Conservation (phyloP, 75 land plant species). For the Ceratopteris richardii region DNA sequence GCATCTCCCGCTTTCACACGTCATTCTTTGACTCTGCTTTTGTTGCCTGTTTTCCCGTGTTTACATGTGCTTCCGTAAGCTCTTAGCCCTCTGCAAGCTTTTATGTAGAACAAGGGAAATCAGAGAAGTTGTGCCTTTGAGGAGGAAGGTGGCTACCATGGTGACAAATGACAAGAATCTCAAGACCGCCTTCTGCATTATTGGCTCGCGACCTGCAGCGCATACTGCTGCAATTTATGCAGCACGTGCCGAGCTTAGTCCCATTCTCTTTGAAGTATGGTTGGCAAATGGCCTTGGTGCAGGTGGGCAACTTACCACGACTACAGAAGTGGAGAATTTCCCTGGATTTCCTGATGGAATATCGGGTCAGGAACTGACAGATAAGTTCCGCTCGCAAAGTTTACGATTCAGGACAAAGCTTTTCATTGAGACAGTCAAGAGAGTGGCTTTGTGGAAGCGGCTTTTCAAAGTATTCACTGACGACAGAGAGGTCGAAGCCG, state of each 20-base stretch:
- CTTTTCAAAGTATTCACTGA: constrained; percentile 63
- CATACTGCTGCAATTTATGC: constrained; percentile 97
- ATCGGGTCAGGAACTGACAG: constrained; percentile 61
- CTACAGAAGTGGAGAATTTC: too few relatives aligned
- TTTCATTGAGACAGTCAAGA: constrained; percentile 62
- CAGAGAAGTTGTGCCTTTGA: too few relatives aligned
- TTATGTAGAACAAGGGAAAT: too few relatives aligned
- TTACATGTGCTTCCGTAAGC: too few relatives aligned
- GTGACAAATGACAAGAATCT: too few relatives aligned
- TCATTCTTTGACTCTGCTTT: too few relatives aligned
- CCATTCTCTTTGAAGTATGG: constrained; percentile 87
- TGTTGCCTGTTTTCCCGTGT: too few relatives aligned
- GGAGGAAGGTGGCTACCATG: too few relatives aligned
- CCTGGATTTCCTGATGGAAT: constrained; percentile 93
- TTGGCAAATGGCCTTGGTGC: constrained; percentile 92
- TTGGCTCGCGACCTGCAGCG: constrained; percentile 93
- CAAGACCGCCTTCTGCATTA: too few relatives aligned
- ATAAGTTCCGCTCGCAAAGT: constrained; percentile 65
- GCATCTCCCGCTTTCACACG: too few relatives aligned
- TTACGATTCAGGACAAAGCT: constrained; percentile 65
- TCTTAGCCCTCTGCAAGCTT: too few relatives aligned
- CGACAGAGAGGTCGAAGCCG: constrained; percentile 39
- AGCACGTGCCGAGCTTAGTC: constrained; percentile 79
- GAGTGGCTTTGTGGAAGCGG: constrained; percentile 47
- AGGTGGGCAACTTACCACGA: constrained; percentile 96